Percentiles rank a stretch among this genome's conserved stretches.
Evolutionary conservation across 345 rosid species (phyloP).

Genomic region (Sisymbrium irio): DNA sequence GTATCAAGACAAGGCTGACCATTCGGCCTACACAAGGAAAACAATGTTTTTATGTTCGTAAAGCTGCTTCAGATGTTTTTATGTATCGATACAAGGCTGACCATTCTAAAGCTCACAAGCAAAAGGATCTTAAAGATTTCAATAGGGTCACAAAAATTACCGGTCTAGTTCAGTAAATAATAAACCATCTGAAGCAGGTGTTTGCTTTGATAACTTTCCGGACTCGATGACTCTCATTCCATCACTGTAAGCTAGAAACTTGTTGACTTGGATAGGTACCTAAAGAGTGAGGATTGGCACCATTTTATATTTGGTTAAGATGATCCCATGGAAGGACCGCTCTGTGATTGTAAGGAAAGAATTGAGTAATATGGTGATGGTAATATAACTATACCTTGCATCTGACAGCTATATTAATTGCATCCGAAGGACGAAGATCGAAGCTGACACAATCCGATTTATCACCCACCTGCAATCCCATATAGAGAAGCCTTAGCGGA

Average conservation of each 20-base stretch:
- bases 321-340: neutral
- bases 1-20: constrained; percentile 89
- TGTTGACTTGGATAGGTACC: constrained; percentile 97
- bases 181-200: constrained; percentile 62
- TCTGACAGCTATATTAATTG: constrained; percentile 90
- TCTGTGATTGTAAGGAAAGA: neutral
- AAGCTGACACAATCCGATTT: constrained; percentile 62
- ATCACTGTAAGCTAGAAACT: constrained; percentile 85
- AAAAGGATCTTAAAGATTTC: neutral
- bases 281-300: constrained; percentile 13
- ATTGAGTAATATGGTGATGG: neutral
- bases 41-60: neutral
- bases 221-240: constrained; percentile 90
- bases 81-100: too few relatives aligned
- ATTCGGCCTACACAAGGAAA: constrained; percentile 59
- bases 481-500: neutral
- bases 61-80: too few relatives aligned
- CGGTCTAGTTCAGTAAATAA: constrained; percentile 71
- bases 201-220: constrained; percentile 54
- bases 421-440: constrained; percentile 95
- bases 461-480: constrained; percentile 52
- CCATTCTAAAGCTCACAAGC: neutral
- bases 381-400: constrained; percentile 65
- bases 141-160: constrained; percentile 33
- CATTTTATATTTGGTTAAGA: neutral